Conservation (phyloP, 2,329 filamentous ascomycete species). For the Alternaria ventricosa region DNA sequence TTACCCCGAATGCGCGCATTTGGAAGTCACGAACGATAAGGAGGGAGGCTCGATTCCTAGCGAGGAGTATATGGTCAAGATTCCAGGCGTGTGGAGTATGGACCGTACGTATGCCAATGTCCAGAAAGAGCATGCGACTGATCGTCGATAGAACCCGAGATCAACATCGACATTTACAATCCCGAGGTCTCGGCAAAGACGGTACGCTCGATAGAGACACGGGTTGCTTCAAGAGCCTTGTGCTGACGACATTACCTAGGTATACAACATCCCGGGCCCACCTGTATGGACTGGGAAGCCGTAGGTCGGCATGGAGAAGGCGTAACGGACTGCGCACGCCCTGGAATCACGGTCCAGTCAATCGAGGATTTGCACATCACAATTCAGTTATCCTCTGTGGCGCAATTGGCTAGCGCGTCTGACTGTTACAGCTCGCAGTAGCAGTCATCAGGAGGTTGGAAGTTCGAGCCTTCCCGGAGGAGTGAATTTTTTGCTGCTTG, state of each 20-base stretch:
- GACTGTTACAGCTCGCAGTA: conserved; percentile 58
- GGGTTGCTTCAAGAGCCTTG: background rate
- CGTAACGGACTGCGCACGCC: no score
- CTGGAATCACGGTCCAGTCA: background rate
- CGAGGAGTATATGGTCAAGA: conserved; percentile 32
- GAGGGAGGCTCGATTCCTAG: conserved; percentile 8
- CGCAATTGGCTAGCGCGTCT: conserved; percentile 66
- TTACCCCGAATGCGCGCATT: conserved; percentile 41
- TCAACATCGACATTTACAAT: conserved; percentile 38
- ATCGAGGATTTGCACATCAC: background rate
- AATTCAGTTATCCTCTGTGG: conserved; percentile 46
- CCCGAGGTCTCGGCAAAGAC: conserved; percentile 26
- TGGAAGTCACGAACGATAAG: conserved; percentile 31
- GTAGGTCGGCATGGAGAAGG: background rate
- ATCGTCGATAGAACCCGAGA: conserved; percentile 34
- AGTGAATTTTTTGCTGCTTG: conserved; percentile 10
- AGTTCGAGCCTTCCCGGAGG: conserved; percentile 45
- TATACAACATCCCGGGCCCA: conserved; percentile 24
- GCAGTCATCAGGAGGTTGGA: conserved; percentile 39
- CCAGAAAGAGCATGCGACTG: background rate
- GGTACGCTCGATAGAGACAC: conserved; percentile 13
- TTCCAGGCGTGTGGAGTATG: conserved; percentile 42
- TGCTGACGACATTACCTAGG: conserved; percentile 3
- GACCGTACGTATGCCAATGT: conserved; percentile 26
- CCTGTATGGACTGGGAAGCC: conserved; percentile 14